Conservation (phyloP, 2,329 filamentous ascomycete genomes). For the Teratosphaeria destructans region DNA sequence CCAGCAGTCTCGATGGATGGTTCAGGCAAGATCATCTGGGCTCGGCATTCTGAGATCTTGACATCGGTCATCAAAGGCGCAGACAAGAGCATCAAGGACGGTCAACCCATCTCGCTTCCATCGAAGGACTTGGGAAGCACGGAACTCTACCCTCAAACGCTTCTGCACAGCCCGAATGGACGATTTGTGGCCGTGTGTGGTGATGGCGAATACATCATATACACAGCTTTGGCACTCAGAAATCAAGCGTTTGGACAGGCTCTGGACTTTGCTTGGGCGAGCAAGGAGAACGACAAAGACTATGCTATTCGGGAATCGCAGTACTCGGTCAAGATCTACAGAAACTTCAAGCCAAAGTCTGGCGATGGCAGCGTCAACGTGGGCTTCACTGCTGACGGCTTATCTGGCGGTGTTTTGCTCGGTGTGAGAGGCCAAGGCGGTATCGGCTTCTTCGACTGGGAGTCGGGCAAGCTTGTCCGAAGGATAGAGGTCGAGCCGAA, state of each 20-base stretch:
- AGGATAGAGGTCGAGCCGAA: conserved; percentile 73
- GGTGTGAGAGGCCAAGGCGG: conserved; percentile 93
- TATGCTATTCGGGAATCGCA: conserved; percentile 92
- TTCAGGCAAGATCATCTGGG: conserved; percentile 93
- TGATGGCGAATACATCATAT: conserved; percentile 98
- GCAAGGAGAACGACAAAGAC: conserved; percentile 96
- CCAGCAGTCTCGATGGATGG: conserved; percentile 95
- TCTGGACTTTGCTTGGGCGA: conserved; percentile 92
- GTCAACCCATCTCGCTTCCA: conserved; percentile 71
- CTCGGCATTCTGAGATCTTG: conserved; percentile 86
- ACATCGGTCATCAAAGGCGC: conserved; percentile 91
- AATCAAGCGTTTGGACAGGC: conserved; percentile 97
- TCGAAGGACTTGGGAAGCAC: conserved; percentile 94
- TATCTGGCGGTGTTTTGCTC: conserved; percentile 79
- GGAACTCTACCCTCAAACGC: conserved; percentile 90
- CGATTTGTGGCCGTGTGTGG: conserved; percentile 84
- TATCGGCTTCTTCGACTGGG: conserved; percentile 95
- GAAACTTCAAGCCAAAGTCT: conserved; percentile 89
- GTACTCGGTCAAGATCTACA: conserved; percentile 93
- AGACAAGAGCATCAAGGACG: conserved; percentile 77
- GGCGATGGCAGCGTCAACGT: conserved; percentile 69
- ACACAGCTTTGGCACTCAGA: conserved; percentile 89
- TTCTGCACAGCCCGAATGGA: conserved; percentile 92
- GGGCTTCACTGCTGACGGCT: conserved; percentile 85
- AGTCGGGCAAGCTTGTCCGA: conserved; percentile 75